A percentile compares a stretch with the other conserved stretches of the same genome.
These are phyloP conservation scores for Extremus antarcticus DNA, from an alignment of 495 filamentous ascomycete genomes.

Conservation along the genomic window DNA sequence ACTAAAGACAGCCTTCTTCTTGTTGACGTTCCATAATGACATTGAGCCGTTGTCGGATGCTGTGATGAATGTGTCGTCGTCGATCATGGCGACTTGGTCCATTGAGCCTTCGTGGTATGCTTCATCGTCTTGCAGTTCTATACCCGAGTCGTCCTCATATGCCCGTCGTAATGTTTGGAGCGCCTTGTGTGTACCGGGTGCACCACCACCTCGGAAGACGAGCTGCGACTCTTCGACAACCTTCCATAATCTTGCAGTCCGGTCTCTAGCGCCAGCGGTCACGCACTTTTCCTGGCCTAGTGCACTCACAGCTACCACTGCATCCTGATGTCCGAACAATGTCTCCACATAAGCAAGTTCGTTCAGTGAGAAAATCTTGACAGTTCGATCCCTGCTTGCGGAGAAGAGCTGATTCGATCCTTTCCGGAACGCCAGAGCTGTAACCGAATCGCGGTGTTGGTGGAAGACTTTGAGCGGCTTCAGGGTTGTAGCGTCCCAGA, in stretches of 20 bases:
- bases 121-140: constrained; percentile 25
- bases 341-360: constrained; percentile 87
- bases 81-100: constrained; percentile 79
- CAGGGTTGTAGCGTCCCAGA: constrained; percentile 70
- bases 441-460: constrained; percentile 85
- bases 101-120: constrained; percentile 71
- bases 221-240: constrained; percentile 90
- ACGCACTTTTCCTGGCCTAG: constrained; percentile 73
- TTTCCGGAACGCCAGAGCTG: constrained; percentile 69
- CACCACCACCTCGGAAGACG: constrained; percentile 78
- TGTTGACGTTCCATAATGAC: constrained; percentile 79
- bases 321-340: constrained; percentile 89
- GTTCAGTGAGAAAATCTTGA: constrained; percentile 78
- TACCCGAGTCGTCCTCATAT: constrained; percentile 10
- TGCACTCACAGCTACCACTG: constrained; percentile 70
- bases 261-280: constrained; percentile 78
- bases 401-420: constrained; percentile 91
- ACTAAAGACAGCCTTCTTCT: constrained; percentile 88
- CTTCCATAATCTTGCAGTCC: constrained; percentile 93
- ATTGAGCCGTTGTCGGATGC: constrained; percentile 81
- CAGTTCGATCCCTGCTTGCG: constrained; percentile 74
- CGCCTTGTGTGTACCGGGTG: constrained; percentile 31
- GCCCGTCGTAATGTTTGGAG: constrained; percentile 6
- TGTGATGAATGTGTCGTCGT: constrained; percentile 83
- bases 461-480: constrained; percentile 70